Evolutionary conservation across 306 rosid genomes (phyloP), one percentile per base, ranked within the genome.

Genomic region (Nissolia schottii): DNA sequence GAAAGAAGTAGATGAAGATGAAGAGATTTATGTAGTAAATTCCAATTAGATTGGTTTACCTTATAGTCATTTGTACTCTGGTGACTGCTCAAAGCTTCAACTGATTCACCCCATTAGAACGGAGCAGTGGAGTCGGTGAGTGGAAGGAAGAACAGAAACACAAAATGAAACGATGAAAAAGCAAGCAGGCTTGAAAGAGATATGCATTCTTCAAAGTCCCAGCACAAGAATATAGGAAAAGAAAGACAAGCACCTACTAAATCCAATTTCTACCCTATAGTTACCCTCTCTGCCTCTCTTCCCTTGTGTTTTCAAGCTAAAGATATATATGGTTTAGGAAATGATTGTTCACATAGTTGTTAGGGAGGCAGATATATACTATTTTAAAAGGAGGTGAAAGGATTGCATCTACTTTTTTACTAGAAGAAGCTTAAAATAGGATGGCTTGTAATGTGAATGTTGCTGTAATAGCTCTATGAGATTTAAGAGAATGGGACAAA

Each of bases 121-220:
- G n/a, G n/a, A 34, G 82, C 70, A 51, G 88, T 76, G 78, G 92
- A 81, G 41, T 71, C 12, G 53, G 79, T 87, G 58, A 83, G 84
- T 48, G 91, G 92, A n/a, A 85, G 80, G n/a, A 70, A 84, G 49
- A 87, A 69, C 56, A 43, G 19, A 13, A 80, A 72, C 65, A 81
- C 40, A 80, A 70, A 32, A 83, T 23, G 73, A 75, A 77, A 69
- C 56, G 24, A 83, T 24, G 4, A 66, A 20, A 32, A 83, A 32
- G 75, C 68, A 22, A 25, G 76, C 40, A 51, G 22, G 55, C 31
- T 54, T 77, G 73, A 32, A 75, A 67, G 54, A 76, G 31, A 43
- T 71, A 48, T 75, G 73, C 98, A 90, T 92, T 89, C 73, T 85
- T 43, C 6, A 13, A 13, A 1, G 18, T 14, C 48, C 43, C 40